Percentiles rank a stretch among this genome's conserved stretches.
Evolutionary conservation across 345 rosid genomes (phyloP).

Genomic region (Capsella bursapastoris): DNA sequence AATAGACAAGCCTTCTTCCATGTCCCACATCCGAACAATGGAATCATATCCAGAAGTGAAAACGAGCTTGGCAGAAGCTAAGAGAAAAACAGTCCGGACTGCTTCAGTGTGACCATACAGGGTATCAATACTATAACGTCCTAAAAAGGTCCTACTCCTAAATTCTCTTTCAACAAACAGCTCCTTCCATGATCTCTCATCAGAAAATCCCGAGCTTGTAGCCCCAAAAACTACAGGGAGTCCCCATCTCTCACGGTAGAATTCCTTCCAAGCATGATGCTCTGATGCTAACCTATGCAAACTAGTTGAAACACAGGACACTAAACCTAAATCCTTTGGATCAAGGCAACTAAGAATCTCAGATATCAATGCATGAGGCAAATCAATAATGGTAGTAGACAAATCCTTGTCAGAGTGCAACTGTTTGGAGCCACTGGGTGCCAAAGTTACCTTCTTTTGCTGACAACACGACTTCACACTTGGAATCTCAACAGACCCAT

Average conservation of each 20-base stretch:
- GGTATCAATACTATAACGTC: conserved; percentile 67
- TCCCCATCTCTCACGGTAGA: conserved; percentile 89
- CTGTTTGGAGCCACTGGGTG: conserved; percentile 41
- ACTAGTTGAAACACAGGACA: conserved; percentile 78
- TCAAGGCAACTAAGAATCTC: conserved; percentile 79
- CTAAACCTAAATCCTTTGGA: conserved; percentile 85
- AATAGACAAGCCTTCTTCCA: conserved; percentile 78
- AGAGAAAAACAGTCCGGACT: conserved; percentile 65
- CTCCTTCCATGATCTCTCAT: conserved; percentile 81
- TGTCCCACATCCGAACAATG: conserved; percentile 83
- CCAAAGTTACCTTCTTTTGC: conserved; percentile 44
- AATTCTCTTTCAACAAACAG: conserved; percentile 90
- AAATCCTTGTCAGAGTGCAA: conserved; percentile 49
- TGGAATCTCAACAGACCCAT: conserved; percentile 45
- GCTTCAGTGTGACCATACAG: conserved; percentile 92
- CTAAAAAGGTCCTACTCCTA: conserved; percentile 76
- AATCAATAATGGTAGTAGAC: conserved; percentile 59
- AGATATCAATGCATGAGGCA: conserved; percentile 79
- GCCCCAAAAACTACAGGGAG: conserved; percentile 50
- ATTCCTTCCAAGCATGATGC: conserved; percentile 87
- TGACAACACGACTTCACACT: conserved; percentile 27
- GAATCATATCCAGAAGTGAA: conserved; percentile 89
- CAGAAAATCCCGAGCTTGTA: conserved; percentile 43
- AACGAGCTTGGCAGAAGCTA: conserved; percentile 82
- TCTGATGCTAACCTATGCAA: conserved; percentile 75